Base-by-base conservation (phyloP, 441 rosid genomes). In the Pelargonium fulgidum region DNA sequence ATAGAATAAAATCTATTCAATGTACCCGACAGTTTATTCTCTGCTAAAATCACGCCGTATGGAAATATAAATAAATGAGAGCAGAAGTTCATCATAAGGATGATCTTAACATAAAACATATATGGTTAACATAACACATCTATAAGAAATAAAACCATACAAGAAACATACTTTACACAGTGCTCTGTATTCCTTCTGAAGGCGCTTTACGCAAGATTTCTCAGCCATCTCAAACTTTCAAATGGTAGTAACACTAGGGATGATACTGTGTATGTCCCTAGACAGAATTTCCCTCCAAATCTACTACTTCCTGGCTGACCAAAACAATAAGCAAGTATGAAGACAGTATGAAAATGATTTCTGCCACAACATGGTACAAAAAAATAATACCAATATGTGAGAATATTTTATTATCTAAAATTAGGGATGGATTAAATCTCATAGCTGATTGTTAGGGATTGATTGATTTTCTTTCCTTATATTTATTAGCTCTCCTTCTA, bases 121-220 rank as follows among this genome's bases (percentile, higher is more conserved):
- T 33, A 58, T 20, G 29, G 33, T 19, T 58, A 58, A 19, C 62
- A 58, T 19, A 26, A 26, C 22, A 58, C 12, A 9, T 58, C 62
- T 39, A 16, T 19, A 42, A 16, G 26, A 66, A 66, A n/a, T 2
- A 50, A 20, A 68, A 69, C 54, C 61, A 11, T 14, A 69, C 3
- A 24, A 62, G 3, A 50, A 41, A 64, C 81, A 47, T 82, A 91
- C 99, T 82, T 92, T 94, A 82, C 91, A 90, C 36, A 94, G 92
- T 29, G 93, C 90, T 84, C 96, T 90, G 71, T 81, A 94, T 77
- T 94, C 99, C 88, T 92, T 94, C 79, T 94, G 99, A 56, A 92
- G 96, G 61, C 99, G 97, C 80, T 84, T 88, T 39, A 89, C 85
- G 71, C 99, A 93, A 5, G 90, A 81, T 81, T 87, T 90, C 69